These are phyloP conservation scores for Microbotryum lychnidis-dioicae DNA, from an alignment of 1,284 basidiomycete species.

Conservation along the genomic window DNA sequence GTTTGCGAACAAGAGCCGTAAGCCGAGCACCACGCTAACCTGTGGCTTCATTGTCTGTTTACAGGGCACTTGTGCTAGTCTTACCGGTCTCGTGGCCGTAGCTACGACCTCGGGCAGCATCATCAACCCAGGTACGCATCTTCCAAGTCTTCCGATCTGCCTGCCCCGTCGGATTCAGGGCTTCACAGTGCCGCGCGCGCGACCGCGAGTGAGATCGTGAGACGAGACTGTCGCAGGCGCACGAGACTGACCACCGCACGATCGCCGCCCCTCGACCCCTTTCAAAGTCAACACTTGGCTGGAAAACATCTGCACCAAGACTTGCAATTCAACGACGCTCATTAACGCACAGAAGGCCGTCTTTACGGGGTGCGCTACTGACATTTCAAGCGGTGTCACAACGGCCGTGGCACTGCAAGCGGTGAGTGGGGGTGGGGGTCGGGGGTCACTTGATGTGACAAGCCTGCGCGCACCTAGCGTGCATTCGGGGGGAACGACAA, in stretches of 20 bases:
- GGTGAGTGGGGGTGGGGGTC: neutral
- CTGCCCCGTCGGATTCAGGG: neutral
- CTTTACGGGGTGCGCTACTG: constrained; percentile 13
- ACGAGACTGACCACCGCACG: no score
- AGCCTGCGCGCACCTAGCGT: neutral
- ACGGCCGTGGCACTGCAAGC: constrained; percentile 7
- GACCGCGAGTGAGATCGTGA: neutral
- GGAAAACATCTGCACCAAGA: constrained; percentile 2
- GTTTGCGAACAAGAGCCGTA: no score
- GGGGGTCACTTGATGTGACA: neutral
- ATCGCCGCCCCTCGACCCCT: no score
- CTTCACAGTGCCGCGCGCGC: neutral
- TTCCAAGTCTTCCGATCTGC: neutral
- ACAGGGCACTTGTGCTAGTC: constrained; percentile 3
- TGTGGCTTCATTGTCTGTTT: no score
- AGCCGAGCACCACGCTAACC: no score
- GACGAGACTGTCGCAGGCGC: no score
- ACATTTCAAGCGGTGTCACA: constrained; percentile 1
- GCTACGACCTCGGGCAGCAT: neutral
- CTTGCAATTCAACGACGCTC: constrained; percentile 6
- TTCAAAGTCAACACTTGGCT: constrained; percentile 18
- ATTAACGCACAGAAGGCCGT: constrained; percentile 12
- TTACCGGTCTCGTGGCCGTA: constrained; percentile 7
- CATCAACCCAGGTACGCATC: constrained; percentile 10
- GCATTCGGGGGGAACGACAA: constrained; percentile 2